These are phyloP conservation scores for Colletotrichum sp. DNA, from an alignment of 2,329 filamentous ascomycete genomes.

Conservation along the genomic window DNA sequence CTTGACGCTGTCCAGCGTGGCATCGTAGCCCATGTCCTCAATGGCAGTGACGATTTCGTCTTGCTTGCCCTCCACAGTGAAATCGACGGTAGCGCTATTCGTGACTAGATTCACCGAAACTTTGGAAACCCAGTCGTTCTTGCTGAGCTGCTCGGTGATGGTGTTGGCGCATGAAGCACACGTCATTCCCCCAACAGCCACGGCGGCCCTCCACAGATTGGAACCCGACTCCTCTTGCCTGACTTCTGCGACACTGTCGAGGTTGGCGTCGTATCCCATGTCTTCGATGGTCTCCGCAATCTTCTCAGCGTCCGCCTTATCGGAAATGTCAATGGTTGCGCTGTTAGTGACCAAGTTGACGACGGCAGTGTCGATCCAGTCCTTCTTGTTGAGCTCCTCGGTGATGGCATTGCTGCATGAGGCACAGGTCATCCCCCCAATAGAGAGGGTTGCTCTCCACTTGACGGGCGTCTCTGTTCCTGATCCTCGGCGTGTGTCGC, in stretches of 20 bases:
- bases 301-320: slow-evolving; percentile 32
- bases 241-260: slow-evolving; percentile 55
- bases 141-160: slow-evolving; percentile 64
- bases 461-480: background rate
- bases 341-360: slow-evolving; percentile 74
- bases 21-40: slow-evolving; percentile 63
- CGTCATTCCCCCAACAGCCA: slow-evolving; percentile 76
- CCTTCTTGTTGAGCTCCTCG: slow-evolving; percentile 59
- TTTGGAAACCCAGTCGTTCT: slow-evolving; percentile 57
- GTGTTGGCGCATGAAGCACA: slow-evolving; percentile 72
- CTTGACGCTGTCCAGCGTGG: slow-evolving; percentile 51
- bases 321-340: slow-evolving; percentile 62
- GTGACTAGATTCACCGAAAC: slow-evolving; percentile 62
- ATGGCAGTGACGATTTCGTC: slow-evolving; percentile 38
- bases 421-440: slow-evolving; percentile 77
- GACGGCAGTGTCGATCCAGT: slow-evolving; percentile 61
- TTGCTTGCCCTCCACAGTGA: slow-evolving; percentile 29
- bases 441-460: slow-evolving; percentile 60
- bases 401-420: slow-evolving; percentile 70
- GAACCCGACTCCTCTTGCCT: slow-evolving; percentile 48
- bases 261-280: slow-evolving; percentile 68
- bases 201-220: slow-evolving; percentile 52
- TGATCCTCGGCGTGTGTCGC: background rate
- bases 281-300: slow-evolving; percentile 58
- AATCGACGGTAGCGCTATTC: slow-evolving; percentile 62